phyloP scores from a whole-genome alignment of 2,329 filamentous ascomycete genomes.

The Colletotrichum sansevieriae region DNA sequence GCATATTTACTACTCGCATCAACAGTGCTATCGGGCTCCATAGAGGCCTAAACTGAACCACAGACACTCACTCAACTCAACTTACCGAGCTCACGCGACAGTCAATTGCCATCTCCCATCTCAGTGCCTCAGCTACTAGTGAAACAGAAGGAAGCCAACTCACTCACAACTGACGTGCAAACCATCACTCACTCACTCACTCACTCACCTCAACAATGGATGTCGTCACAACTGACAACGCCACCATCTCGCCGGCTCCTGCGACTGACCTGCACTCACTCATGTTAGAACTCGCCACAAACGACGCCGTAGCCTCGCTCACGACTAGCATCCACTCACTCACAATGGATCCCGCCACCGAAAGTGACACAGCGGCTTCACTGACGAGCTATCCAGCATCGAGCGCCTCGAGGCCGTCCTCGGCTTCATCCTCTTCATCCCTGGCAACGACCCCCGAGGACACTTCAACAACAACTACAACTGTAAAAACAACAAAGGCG shows the following conservation, averaged over 20 bases:
- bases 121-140: background rate
- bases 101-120: background rate
- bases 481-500: background rate
- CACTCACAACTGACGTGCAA: background rate
- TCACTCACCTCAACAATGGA: background rate
- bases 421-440: slow-evolving; percentile 28
- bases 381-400: slow-evolving; percentile 38
- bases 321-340: slow-evolving; percentile 10
- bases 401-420: slow-evolving; percentile 46
- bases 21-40: slow-evolving; percentile 1
- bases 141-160: no score
- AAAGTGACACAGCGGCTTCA: slow-evolving; percentile 23
- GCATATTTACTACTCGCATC: slow-evolving; percentile 14
- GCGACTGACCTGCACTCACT: slow-evolving; percentile 7
- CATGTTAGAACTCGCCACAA: slow-evolving; percentile 2
- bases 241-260: background rate
- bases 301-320: background rate
- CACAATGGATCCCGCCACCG: slow-evolving; percentile 7
- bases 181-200: background rate
- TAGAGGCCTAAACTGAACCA: slow-evolving; percentile 1
- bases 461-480: background rate
- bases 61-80: background rate
- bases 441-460: background rate
- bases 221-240: background rate
- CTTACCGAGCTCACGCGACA: no score